Percentiles rank a stretch among this genome's conserved stretches.
Evolutionary conservation across 768 basidiomycete genomes (phyloP).

Genomic region (Tulasnella sp.): DNA sequence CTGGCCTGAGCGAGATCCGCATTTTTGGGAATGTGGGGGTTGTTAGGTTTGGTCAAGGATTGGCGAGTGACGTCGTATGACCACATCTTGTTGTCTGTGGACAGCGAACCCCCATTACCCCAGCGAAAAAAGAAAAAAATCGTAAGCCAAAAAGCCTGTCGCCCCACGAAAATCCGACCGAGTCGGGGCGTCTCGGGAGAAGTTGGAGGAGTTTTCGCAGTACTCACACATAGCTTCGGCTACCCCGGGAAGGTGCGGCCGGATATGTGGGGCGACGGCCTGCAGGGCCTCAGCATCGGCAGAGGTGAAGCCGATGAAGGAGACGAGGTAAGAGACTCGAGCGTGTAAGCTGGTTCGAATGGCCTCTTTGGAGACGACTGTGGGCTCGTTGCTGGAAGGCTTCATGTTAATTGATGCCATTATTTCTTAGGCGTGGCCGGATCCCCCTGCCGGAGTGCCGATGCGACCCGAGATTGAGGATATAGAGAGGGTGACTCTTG

Average conservation of each 20-base stretch:
- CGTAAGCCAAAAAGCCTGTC: slow-evolving; percentile 1
- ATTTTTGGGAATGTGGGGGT: slow-evolving; percentile 2
- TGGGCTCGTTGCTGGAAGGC: not conserved
- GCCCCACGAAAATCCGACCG: not conserved
- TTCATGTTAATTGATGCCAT: not conserved
- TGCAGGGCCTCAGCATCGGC: slow-evolving; percentile 14
- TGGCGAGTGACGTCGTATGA: slow-evolving; percentile 9
- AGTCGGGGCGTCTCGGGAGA: not conserved
- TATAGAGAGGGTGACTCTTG: not conserved
- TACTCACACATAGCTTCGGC: slow-evolving; percentile 15
- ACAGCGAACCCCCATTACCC: not conserved
- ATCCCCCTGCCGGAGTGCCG: not conserved
- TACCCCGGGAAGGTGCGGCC: not conserved
- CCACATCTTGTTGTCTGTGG: not conserved
- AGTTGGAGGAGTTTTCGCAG: not conserved
- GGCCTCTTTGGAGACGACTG: not conserved
- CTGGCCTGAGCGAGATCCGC: not conserved
- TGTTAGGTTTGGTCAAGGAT: slow-evolving; percentile 6
- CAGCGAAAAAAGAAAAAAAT: not conserved
- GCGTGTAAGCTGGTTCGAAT: slow-evolving; percentile 8
- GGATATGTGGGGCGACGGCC: slow-evolving; percentile 9
- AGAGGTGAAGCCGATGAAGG: slow-evolving; percentile 22
- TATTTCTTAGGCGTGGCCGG: not conserved
- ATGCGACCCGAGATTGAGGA: not conserved
- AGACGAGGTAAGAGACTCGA: slow-evolving; percentile 15